phyloP scores from a whole-genome alignment of 2,329 filamentous ascomycete species.

The Talaromyces atroroseus region DNA sequence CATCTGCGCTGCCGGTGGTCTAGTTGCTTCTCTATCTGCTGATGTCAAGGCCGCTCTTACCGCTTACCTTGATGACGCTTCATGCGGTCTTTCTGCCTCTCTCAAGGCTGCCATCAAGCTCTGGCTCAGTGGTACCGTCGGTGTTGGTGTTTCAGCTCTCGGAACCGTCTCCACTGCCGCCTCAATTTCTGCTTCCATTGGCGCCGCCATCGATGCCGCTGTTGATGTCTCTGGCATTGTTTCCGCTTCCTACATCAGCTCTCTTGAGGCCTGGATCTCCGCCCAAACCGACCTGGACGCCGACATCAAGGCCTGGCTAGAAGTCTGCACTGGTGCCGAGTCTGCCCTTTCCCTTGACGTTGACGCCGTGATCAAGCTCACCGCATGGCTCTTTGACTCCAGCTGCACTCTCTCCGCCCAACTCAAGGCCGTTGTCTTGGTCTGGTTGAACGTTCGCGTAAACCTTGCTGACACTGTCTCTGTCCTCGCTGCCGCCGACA shows the following conservation, averaged over 20 bases:
- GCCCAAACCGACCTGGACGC: slow-evolving; percentile 23
- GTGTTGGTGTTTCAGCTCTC: slow-evolving; percentile 24
- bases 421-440: slow-evolving; percentile 31
- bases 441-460: slow-evolving; percentile 32
- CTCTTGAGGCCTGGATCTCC: slow-evolving; percentile 26
- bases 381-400: slow-evolving; percentile 28
- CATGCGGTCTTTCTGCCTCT: slow-evolving; percentile 24
- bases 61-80: slow-evolving; percentile 23
- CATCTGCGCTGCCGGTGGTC: slow-evolving; percentile 31
- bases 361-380: slow-evolving; percentile 27
- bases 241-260: slow-evolving; percentile 23
- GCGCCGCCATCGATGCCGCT: slow-evolving; percentile 26
- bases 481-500: slow-evolving; percentile 21
- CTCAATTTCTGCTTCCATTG: slow-evolving; percentile 28
- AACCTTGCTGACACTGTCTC: slow-evolving; percentile 24
- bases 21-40: slow-evolving; percentile 23
- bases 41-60: slow-evolving; percentile 30
- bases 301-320: slow-evolving; percentile 25
- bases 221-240: slow-evolving; percentile 28
- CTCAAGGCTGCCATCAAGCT: slow-evolving; percentile 27
- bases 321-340: slow-evolving; percentile 25
- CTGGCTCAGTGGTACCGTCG: slow-evolving; percentile 28
- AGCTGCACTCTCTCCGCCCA: slow-evolving; percentile 30
- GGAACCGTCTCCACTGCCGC: slow-evolving; percentile 24
- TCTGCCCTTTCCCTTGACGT: slow-evolving; percentile 23